Evolutionary conservation across 2,329 filamentous ascomycete genomes (phyloP), one percentile per base, ranked within the genome.

Genomic region (Aaosphaeria arxii): DNA sequence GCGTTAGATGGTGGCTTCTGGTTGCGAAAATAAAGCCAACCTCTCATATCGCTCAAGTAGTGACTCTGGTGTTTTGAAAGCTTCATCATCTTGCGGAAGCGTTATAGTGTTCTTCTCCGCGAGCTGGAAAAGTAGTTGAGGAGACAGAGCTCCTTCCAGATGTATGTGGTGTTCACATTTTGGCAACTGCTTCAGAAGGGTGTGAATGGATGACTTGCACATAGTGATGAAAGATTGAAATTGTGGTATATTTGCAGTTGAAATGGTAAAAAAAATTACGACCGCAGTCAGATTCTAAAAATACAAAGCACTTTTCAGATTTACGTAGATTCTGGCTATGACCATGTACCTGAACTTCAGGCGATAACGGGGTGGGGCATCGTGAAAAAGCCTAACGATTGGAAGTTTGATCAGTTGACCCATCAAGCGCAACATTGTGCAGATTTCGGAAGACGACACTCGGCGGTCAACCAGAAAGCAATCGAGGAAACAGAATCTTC

Each of bases 91-190:
- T 32, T 64, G 61, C 1, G 75, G 71, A 4, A 91, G 77, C 2
- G 74, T 36, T 57, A 91, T 80, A 46, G 74, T 74, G 76, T 92
- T 90, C 61, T 81, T 81, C 33, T 72, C 64, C 5, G 88, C 85
- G 5, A 92, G 81, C 30, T 75, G 62, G 73, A 91, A 91, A 52
- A 91, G 81, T 36, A 90, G 76, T 47, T 77, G 72, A 1, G 88
- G 86, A 38, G 84, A 83, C 35, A 92, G 77, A 9, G 86, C 85
- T 47, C 88, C 88, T 70, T 91, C 88, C 32, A 92, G 77, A 65
- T 92, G 88, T 46, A 91, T 80, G 71, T 91, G 88, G 63, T 91
- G 88, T 67, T 92, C 88, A 71, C 85, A 88, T 75, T 91, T 91
- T 54, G 88, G 88, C 30, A 91, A 79, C 31, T 78, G 77, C 44